phyloP scores from a whole-genome alignment of 2,329 filamentous ascomycete species.

The Scedosporium dehoogii region DNA sequence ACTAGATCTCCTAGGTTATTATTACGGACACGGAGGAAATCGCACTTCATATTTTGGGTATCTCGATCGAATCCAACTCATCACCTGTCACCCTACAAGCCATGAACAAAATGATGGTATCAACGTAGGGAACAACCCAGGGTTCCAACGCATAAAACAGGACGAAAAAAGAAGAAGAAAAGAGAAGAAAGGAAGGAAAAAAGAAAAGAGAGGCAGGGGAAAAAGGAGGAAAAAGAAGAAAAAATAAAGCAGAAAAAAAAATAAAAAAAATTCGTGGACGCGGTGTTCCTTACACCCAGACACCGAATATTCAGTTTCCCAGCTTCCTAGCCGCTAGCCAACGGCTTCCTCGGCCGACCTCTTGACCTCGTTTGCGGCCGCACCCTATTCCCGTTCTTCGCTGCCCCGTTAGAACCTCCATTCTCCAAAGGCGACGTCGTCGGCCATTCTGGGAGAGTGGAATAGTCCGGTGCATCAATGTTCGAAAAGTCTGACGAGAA shows the following conservation, averaged over 20 bases:
- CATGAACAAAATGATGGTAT: too few relatives aligned
- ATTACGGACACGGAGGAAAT: background rate
- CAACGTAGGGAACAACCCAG: too few relatives aligned
- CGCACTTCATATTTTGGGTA: background rate
- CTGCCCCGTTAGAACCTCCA: background rate
- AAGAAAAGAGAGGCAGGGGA: too few relatives aligned
- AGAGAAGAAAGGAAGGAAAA: too few relatives aligned
- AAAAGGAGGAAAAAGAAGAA: too few relatives aligned
- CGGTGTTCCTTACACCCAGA: too few relatives aligned
- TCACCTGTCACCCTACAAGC: too few relatives aligned
- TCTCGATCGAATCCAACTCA: background rate
- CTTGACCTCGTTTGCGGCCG: background rate
- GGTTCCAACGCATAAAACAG: too few relatives aligned
- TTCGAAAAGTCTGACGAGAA: conserved; percentile 15
- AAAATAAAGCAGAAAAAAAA: too few relatives aligned
- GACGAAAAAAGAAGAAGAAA: too few relatives aligned
- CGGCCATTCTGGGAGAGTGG: background rate
- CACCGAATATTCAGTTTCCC: background rate
- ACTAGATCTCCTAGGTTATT: background rate
- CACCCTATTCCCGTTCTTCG: background rate
- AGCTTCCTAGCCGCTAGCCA: background rate
- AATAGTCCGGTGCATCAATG: background rate
- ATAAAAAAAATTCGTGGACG: too few relatives aligned
- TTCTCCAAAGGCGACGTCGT: background rate
- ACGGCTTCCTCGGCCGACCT: background rate